Evolutionary conservation across 106 monocot species (phyloP), one percentile per base, ranked within the genome.

Genomic region (Agapanthus africanus): DNA sequence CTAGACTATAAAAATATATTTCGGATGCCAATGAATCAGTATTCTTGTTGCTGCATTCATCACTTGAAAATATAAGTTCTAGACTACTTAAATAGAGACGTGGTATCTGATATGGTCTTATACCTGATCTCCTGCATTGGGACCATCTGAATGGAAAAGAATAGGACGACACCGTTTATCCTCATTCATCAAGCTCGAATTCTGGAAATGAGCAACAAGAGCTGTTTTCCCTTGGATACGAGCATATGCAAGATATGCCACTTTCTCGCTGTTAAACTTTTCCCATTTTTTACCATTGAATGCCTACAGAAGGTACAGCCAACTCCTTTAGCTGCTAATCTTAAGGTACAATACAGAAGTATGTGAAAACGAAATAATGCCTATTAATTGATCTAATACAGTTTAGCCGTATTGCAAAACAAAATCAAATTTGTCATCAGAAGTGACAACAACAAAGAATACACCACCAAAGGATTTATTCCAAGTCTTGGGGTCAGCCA

Each of bases 71-170:
- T n/a, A n/a, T n/a, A n/a, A n/a, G n/a, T n/a, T n/a, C n/a, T n/a
- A n/a, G n/a, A n/a, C n/a, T n/a, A n/a, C n/a, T n/a, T n/a, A n/a
- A n/a, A n/a, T n/a, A n/a, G n/a, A n/a, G n/a, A n/a, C n/a, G n/a
- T n/a, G n/a, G n/a, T n/a, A n/a, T n/a, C n/a, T n/a, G n/a, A n/a
- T n/a, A n/a, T n/a, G n/a, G n/a, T n/a, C n/a, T n/a, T n/a, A n/a
- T n/a, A 91, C 90, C 90, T 91, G 90, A 64, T 91, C 90, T 47
- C 90, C 90, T 30, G 90, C 90, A 79, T 87, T 87, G 19, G 90
- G 90, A 40, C 90, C 90, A 37, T 87, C 86, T 16, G 86, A 74
- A 70, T 76, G 84, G 71, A 87, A 91, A 46, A 91, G 81, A 54
- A 91, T 87, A 68, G 90, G 90, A 14, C 90, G 86, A 59, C 90